These are phyloP conservation scores for Trametes cubensis DNA, from an alignment of 768 basidiomycete species.

Conservation along the genomic window DNA sequence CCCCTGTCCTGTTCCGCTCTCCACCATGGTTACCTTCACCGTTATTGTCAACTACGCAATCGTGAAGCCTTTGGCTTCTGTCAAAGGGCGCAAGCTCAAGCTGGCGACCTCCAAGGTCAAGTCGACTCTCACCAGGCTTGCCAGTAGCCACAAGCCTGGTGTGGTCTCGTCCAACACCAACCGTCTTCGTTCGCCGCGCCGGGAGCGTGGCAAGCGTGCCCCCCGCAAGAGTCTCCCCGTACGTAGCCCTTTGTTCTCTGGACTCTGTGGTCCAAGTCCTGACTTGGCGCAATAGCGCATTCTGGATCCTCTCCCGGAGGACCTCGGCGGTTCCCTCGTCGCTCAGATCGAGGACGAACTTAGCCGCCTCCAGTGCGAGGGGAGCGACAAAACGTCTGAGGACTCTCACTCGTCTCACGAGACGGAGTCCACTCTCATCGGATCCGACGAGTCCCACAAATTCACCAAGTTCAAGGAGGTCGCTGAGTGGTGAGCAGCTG, in stretches of 20 bases:
- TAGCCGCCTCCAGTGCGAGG: neutral
- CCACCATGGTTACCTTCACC: neutral
- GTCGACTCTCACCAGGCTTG: constrained; percentile 5
- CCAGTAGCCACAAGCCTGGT: constrained; percentile 1
- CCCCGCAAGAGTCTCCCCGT: constrained; percentile 9
- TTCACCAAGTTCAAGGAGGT: neutral
- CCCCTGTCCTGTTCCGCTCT: neutral
- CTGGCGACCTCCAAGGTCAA: constrained; percentile 4
- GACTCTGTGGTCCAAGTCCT: neutral
- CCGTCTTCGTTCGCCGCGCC: neutral
- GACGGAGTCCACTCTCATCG: constrained; percentile 1
- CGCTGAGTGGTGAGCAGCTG: neutral
- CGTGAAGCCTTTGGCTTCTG: neutral
- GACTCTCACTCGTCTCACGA: neutral
- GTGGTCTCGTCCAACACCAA: neutral
- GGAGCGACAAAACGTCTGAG: neutral
- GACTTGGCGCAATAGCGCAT: neutral
- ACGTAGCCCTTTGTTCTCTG: neutral
- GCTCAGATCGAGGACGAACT: constrained; percentile 2
- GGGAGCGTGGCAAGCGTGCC: neutral
- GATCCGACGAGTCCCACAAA: neutral
- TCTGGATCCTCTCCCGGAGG: constrained; percentile 6
- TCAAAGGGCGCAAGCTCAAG: neutral
- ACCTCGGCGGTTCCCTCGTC: neutral
- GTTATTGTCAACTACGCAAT: neutral